Conservation (phyloP, 176 grass and related monocot species). For the Musa itinerans region DNA sequence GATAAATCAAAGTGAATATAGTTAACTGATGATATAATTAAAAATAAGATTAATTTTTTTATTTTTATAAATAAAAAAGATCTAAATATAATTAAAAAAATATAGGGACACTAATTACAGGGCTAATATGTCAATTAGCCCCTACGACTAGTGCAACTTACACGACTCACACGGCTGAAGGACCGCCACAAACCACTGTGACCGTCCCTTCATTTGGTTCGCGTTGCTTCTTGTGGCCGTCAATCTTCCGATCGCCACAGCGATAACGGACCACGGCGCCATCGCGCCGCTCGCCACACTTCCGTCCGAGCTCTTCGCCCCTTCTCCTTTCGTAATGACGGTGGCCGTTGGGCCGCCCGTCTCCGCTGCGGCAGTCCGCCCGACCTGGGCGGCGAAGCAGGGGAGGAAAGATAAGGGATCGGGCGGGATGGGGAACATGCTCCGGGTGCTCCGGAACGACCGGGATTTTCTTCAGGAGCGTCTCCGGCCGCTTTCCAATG, state of each 20-base stretch:
- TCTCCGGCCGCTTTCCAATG: conserved; percentile 25
- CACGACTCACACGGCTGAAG: not conserved
- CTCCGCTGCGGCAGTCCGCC: not conserved
- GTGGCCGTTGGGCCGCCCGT: not conserved
- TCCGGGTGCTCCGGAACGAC: conserved; percentile 54
- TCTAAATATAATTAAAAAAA: no score
- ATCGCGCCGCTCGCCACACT: not conserved
- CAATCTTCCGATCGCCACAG: not conserved
- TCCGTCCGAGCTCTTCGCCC: not conserved
- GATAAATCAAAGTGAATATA: no score
- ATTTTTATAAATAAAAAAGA: no score
- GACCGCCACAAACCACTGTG: not conserved
- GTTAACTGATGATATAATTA: no score
- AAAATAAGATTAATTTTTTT: no score
- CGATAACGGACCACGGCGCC: not conserved
- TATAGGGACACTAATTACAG: no score
- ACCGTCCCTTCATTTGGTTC: not conserved
- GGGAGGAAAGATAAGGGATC: conserved; percentile 5
- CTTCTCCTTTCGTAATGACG: not conserved
- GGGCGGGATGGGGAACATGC: conserved; percentile 34
- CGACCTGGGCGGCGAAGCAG: not conserved
- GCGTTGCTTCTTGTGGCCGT: not conserved
- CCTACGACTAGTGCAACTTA: no score
- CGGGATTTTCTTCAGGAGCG: conserved; percentile 39
- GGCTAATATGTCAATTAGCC: no score